phyloP scores from a whole-genome alignment of 768 basidiomycete species.

The Boletellus ananiceps region DNA sequence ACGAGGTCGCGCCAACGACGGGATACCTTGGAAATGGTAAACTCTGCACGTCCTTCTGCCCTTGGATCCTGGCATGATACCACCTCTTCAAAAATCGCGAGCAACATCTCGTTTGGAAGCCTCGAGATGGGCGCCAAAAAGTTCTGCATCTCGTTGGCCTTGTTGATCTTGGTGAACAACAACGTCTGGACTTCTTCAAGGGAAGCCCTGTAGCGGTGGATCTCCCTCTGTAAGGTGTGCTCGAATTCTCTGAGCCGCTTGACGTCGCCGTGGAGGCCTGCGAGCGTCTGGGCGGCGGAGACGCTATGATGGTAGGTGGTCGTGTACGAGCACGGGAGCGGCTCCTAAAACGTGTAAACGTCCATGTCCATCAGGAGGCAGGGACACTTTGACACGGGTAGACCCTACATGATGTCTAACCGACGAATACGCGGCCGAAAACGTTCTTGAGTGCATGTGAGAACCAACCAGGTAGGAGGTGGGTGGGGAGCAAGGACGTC shows the following conservation, averaged over 20 bases:
- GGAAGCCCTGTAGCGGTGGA: conserved; percentile 9
- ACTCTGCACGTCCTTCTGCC: conserved; percentile 19
- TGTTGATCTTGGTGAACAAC: conserved; percentile 18
- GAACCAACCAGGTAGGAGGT: not conserved
- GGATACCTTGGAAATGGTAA: conserved; percentile 27
- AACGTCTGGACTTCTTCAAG: conserved; percentile 15
- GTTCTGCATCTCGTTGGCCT: conserved; percentile 29
- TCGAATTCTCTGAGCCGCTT: conserved; percentile 15
- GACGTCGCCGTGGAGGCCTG: conserved; percentile 18
- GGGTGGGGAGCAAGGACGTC: conserved; percentile 1
- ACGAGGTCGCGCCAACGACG: conserved; percentile 31
- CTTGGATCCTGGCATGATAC: conserved; percentile 23
- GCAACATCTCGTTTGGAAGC: conserved; percentile 29
- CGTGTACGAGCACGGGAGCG: conserved; percentile 6
- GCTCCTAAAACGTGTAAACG: conserved; percentile 12
- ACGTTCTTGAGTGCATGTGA: conserved; percentile 18
- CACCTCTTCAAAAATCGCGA: conserved; percentile 29
- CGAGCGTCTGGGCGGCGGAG: conserved; percentile 17
- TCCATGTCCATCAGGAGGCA: conserved; percentile 7
- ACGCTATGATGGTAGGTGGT: conserved; percentile 12
- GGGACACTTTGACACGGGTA: not conserved
- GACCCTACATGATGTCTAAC: conserved; percentile 22
- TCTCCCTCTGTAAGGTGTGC: conserved; percentile 12
- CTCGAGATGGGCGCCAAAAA: conserved; percentile 27
- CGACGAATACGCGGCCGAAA: conserved; percentile 10